Evolutionary conservation across 176 grass and related monocot species (phyloP).

Genomic region (Aechmea fasciata): DNA sequence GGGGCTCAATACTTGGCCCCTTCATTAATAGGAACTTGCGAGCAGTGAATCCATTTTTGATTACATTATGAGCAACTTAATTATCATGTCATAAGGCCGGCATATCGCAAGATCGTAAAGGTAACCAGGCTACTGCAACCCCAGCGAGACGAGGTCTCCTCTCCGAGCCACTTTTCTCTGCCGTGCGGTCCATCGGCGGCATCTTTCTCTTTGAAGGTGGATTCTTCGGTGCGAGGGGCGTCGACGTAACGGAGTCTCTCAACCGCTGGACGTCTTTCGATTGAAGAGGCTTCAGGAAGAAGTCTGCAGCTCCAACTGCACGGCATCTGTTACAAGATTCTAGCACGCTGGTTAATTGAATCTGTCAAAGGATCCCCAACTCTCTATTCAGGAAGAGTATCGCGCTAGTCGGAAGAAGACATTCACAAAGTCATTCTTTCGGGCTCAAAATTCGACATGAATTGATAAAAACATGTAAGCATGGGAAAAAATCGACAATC

Average conservation of each 20-base stretch:
- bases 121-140: slow-evolving; percentile 42
- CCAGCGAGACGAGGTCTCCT: slow-evolving; percentile 36
- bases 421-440: no score
- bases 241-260: slow-evolving; percentile 36
- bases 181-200: slow-evolving; percentile 7
- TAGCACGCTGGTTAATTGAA: neutral
- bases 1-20: no score
- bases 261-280: slow-evolving; percentile 75
- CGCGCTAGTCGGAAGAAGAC: neutral
- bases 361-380: neutral
- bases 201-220: slow-evolving; percentile 24
- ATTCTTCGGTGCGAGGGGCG: slow-evolving; percentile 8
- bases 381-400: no score
- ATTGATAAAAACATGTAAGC: neutral
- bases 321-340: slow-evolving; percentile 19
- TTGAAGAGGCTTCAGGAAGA: slow-evolving; percentile 79
- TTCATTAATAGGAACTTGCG: no score
- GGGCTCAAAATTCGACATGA: no score
- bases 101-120: neutral
- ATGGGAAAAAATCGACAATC: neutral
- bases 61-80: no score
- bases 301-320: slow-evolving; percentile 71
- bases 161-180: slow-evolving; percentile 17
- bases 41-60: no score
- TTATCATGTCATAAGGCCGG: neutral